Evolutionary conservation across 106 monocot genomes (phyloP).

Genomic region (Hemerocallis citrina): DNA sequence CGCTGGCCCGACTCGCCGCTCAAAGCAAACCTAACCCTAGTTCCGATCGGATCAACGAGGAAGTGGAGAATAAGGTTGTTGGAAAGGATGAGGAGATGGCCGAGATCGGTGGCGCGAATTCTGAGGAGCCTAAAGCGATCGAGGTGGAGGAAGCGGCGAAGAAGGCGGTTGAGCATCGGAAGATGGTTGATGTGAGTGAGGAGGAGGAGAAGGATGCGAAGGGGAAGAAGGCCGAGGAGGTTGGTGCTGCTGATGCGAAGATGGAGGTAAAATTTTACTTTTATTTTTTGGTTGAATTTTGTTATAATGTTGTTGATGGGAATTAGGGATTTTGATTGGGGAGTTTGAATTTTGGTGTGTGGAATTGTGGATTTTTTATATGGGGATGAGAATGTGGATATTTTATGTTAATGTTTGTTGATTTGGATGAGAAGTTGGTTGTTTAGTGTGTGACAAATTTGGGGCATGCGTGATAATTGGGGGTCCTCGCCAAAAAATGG

Average conservation of each 20-base stretch:
- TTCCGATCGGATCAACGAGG: not conserved
- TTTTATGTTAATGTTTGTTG: no score
- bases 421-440: no score
- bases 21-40: not conserved
- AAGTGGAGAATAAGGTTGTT: not conserved
- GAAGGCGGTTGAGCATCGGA: not conserved
- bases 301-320: no score
- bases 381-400: no score
- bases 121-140: not conserved
- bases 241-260: not conserved
- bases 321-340: no score
- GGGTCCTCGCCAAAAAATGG: no score
- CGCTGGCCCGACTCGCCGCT: constrained; percentile 21
- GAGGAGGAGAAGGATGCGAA: not conserved
- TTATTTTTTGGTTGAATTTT: no score
- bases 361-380: no score
- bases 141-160: not conserved
- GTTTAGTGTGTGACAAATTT: no score
- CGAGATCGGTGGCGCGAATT: not conserved
- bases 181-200: not conserved
- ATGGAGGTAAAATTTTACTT: not conserved
- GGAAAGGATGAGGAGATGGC: not conserved
- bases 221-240: not conserved
- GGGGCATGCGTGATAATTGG: no score
- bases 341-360: no score